phyloP scores from a whole-genome alignment of 768 basidiomycete genomes.

The Psilocybe cubensis region DNA sequence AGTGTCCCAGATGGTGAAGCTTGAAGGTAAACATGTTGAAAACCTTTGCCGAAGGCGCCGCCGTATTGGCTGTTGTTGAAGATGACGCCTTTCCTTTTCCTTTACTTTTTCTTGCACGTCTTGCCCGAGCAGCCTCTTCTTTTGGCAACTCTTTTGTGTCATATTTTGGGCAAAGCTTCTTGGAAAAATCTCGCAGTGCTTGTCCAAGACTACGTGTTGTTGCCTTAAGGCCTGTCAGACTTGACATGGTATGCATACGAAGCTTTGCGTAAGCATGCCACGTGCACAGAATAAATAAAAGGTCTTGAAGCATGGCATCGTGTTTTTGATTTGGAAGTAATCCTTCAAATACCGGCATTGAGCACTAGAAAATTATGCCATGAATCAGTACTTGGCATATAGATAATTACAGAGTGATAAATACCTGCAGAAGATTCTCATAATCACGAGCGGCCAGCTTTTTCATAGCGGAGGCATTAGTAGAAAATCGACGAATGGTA shows the following conservation, averaged over 20 bases:
- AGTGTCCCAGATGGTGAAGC: constrained; percentile 25
- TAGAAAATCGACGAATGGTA: constrained; percentile 33
- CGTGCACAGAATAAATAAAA: constrained; percentile 30
- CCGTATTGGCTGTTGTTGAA: neutral
- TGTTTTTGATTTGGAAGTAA: constrained; percentile 31
- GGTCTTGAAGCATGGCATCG: constrained; percentile 13
- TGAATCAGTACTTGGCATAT: neutral
- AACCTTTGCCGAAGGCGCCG: too few relatives aligned
- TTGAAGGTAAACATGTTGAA: constrained; percentile 22
- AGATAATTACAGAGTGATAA: neutral
- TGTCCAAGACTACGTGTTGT: constrained; percentile 25
- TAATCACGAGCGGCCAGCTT: constrained; percentile 38
- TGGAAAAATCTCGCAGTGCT: constrained; percentile 23
- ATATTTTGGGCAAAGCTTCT: constrained; percentile 23
- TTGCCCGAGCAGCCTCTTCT: constrained; percentile 28
- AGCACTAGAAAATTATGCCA: constrained; percentile 30
- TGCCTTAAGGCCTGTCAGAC: constrained; percentile 17
- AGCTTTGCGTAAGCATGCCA: constrained; percentile 42
- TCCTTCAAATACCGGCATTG: constrained; percentile 40
- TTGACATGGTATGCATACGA: constrained; percentile 28
- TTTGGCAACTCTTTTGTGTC: constrained; percentile 31
- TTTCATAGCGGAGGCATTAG: constrained; percentile 33
- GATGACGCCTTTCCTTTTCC: neutral
- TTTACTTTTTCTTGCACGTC: constrained; percentile 17
- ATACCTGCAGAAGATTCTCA: constrained; percentile 41